Base-by-base conservation (phyloP, 2,329 filamentous ascomycete species). In the Colletotrichum liaoningense region DNA sequence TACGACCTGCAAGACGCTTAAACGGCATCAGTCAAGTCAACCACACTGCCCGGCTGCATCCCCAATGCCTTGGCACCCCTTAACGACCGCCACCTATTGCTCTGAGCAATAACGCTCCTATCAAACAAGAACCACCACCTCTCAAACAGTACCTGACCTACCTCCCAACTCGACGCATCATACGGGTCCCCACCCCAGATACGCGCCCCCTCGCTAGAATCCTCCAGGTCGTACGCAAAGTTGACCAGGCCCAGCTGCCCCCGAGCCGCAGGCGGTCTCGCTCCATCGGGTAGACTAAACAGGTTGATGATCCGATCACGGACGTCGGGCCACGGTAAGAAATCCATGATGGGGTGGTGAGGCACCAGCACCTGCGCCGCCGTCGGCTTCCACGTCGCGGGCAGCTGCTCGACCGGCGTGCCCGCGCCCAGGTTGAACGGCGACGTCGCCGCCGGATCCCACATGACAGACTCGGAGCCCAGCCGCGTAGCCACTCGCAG, bases 51-150 rank as follows among this genome's bases (percentile, higher is more conserved):
- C 14, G 35, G 42, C 63, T 35, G 38, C 73, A 75, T 30, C 46
- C 63, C 66, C 59, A 76, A 58, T 30, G 58, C 28, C 33, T 69
- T 66, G 5, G 85, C 84, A 0, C 88, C 89, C 67, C 88, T 83
- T 66, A 84, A 77, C 65, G 76, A 81, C 74, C 89, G 83, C 83
- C 85, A 84, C 63, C 83, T 80, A 79, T 91, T 91, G 77, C 88
- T 89, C 65, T 84, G 84, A 57, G 86, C 84, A n/a, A 91, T 79
- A 19, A 91, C 84, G 12, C 82, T 81, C 9, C 83, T 78, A 76
- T 91, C 89, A 77, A 91, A 88, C 46, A 89, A 79, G 80, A 89
- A 91, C 88, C 88, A 92, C 89, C 89, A 91, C 54, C 86, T 84
- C 79, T 87, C 84, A 78, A 90, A 91, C 26, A 91, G 79, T n/a